Percentiles rank a stretch among this genome's conserved stretches.
Evolutionary conservation across 352 stramenopile species (phyloP).

Genomic region (Phytophthora tubulina): DNA sequence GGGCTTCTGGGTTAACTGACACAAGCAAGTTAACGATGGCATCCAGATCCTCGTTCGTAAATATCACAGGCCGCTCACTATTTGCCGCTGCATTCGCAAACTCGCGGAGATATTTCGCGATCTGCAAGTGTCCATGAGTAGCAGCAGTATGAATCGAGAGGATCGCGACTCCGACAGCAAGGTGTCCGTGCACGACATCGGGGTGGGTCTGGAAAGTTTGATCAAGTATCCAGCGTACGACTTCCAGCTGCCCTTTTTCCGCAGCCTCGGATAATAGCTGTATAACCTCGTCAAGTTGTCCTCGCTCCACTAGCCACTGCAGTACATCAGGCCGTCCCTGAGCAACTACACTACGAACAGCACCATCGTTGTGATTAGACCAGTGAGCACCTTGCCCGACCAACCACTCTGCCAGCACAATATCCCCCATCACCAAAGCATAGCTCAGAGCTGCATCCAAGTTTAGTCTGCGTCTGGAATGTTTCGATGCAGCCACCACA

Average conservation of each 20-base stretch:
- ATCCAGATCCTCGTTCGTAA: not conserved
- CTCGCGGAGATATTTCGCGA: slow-evolving; percentile 21
- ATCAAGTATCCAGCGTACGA: slow-evolving; percentile 20
- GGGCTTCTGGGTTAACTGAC: not conserved
- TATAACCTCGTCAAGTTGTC: not conserved
- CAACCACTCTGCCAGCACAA: slow-evolving; percentile 37
- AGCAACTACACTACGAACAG: slow-evolving; percentile 4
- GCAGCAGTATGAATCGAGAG: slow-evolving; percentile 16
- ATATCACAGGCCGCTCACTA: not conserved
- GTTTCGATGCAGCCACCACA: slow-evolving; percentile 29
- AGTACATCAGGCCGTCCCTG: slow-evolving; percentile 18
- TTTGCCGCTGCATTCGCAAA: not conserved
- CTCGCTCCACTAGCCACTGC: slow-evolving; percentile 1
- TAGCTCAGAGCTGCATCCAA: not conserved
- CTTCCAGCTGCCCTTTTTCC: slow-evolving; percentile 5
- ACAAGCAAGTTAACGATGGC: not conserved
- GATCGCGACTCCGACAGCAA: not conserved
- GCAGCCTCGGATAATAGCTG: slow-evolving; percentile 16
- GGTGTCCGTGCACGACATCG: not conserved
- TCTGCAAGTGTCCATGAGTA: slow-evolving; percentile 1
- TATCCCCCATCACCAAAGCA: slow-evolving; percentile 13
- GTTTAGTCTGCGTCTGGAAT: not conserved
- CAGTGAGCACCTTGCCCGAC: not conserved
- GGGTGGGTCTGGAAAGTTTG: not conserved
- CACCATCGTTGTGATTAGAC: slow-evolving; percentile 4